Percentiles rank a stretch among this genome's conserved stretches.
Conservation (phyloP, 2,329 filamentous ascomycete genomes). For the Trichoderma asperellum region DNA sequence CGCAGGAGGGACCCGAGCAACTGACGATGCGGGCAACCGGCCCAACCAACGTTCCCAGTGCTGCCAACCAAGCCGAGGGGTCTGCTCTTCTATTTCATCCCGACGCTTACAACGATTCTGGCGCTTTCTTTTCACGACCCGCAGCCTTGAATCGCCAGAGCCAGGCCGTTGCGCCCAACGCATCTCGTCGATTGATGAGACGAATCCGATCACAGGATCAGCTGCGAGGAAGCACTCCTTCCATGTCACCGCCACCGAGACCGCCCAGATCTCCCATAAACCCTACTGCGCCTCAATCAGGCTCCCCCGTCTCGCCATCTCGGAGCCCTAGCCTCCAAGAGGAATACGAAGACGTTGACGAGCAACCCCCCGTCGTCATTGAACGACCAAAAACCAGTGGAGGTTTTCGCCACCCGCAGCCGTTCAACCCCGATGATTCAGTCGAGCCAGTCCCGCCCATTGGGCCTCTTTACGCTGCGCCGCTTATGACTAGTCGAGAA, state of each 20-base stretch:
- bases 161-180: constrained; percentile 32
- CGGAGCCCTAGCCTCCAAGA: constrained; percentile 60
- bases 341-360: constrained; percentile 45
- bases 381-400: constrained; percentile 52
- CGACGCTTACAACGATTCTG: constrained; percentile 42
- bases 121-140: constrained; percentile 28
- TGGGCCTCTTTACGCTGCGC: constrained; percentile 20
- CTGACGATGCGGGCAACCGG: constrained; percentile 32
- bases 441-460: constrained; percentile 31
- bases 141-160: constrained; percentile 28
- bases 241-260: constrained; percentile 49
- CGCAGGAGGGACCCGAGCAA: constrained; percentile 7
- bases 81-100: constrained; percentile 51
- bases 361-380: constrained; percentile 40
- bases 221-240: constrained; percentile 49
- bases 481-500: constrained; percentile 19
- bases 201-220: constrained; percentile 55
- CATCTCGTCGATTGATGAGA: constrained; percentile 46
- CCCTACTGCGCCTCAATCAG: constrained; percentile 39
- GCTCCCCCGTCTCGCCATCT: constrained; percentile 53
- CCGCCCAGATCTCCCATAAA: constrained; percentile 49
- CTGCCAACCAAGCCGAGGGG: constrained; percentile 37
- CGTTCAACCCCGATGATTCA: constrained; percentile 42
- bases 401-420: constrained; percentile 51
- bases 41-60: constrained; percentile 29